Evolutionary conservation across 116 monocot genomes (phyloP).

Genomic region (Phalaenopsis hybrid): DNA sequence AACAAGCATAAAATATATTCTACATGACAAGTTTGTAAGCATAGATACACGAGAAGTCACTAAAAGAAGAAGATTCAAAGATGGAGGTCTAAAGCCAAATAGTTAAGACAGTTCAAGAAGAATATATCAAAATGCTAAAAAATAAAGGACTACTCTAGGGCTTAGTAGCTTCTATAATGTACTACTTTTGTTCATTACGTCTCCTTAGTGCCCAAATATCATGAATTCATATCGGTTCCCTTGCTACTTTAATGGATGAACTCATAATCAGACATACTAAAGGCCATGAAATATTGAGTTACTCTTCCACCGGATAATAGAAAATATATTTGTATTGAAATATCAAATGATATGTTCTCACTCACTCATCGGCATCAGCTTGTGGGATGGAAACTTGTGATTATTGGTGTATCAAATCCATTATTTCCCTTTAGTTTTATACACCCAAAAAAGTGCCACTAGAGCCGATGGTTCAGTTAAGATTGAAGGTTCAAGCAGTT

Average conservation of each 20-base stretch:
- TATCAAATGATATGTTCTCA: too few relatives aligned
- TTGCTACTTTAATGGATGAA: background rate
- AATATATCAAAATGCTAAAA: background rate
- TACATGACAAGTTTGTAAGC: background rate
- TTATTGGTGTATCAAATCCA: too few relatives aligned
- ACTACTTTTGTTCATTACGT: background rate
- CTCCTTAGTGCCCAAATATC: background rate
- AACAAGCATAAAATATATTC: background rate
- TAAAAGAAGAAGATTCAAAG: too few relatives aligned
- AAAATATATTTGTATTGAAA: too few relatives aligned
- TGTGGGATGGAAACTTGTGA: too few relatives aligned
- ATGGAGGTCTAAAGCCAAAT: background rate
- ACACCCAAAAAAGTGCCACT: too few relatives aligned
- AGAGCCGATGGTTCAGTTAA: too few relatives aligned
- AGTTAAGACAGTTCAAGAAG: background rate
- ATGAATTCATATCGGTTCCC: background rate
- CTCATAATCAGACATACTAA: background rate
- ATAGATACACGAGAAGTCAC: background rate
- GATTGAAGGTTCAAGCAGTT: too few relatives aligned
- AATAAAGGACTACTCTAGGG: background rate
- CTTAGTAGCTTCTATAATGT: background rate
- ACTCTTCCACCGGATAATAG: too few relatives aligned
- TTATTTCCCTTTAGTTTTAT: too few relatives aligned
- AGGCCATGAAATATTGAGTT: too few relatives aligned
- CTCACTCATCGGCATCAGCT: too few relatives aligned